These are phyloP conservation scores for Xanthoconium stramineum DNA, from an alignment of 768 basidiomycete species.

Conservation along the genomic window DNA sequence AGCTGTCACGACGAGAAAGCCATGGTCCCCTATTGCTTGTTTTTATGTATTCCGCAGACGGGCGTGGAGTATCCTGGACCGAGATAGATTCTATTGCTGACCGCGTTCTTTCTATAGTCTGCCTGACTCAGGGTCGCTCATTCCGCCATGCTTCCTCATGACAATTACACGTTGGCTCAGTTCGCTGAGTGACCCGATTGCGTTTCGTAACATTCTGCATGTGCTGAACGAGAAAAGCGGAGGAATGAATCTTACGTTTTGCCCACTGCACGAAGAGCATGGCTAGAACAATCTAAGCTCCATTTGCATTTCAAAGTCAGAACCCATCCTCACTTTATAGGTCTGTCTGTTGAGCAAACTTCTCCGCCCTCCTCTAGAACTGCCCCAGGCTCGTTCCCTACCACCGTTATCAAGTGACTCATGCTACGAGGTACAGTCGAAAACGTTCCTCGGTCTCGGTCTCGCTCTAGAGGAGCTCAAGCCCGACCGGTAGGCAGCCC, in stretches of 20 bases:
- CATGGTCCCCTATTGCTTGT: slow-evolving; percentile 32
- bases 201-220: slow-evolving; percentile 33
- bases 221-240: slow-evolving; percentile 29
- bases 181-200: slow-evolving; percentile 35
- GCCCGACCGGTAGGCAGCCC: slow-evolving; percentile 21
- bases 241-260: slow-evolving; percentile 36
- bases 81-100: slow-evolving; percentile 31
- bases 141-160: slow-evolving; percentile 32
- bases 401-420: slow-evolving; percentile 21
- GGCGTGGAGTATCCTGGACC: slow-evolving; percentile 33
- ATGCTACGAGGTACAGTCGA: slow-evolving; percentile 34
- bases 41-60: slow-evolving; percentile 36
- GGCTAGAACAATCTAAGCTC: slow-evolving; percentile 34
- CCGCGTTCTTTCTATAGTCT: slow-evolving; percentile 20
- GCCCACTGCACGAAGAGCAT: slow-evolving; percentile 32
- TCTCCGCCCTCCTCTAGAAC: slow-evolving; percentile 20
- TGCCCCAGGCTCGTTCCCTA: slow-evolving; percentile 21
- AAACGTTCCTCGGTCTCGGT: slow-evolving; percentile 23
- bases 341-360: slow-evolving; percentile 13
- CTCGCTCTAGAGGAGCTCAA: slow-evolving; percentile 28
- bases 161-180: slow-evolving; percentile 36
- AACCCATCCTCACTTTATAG: slow-evolving; percentile 32
- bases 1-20: slow-evolving; percentile 20
- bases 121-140: slow-evolving; percentile 27
- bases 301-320: slow-evolving; percentile 34